Base-by-base conservation (phyloP, 169 alveolate species). In the Plasmodium knowlesi region DNA sequence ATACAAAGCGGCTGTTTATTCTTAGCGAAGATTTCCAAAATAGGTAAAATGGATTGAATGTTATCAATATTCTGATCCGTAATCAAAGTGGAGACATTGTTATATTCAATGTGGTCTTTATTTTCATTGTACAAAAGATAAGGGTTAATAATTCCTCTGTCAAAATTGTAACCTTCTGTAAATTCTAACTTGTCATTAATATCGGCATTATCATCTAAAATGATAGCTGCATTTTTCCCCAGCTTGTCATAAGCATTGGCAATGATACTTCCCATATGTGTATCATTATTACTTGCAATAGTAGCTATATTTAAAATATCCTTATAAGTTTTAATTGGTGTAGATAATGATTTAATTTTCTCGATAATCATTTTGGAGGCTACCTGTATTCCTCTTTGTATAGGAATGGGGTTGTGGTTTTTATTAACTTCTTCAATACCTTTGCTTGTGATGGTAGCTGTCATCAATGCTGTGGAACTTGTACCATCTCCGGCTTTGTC, bases 401-500 rank as follows among this genome's bases (percentile, higher is more conserved):
- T 89, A 2, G 98, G 98, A 28, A 97, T 96, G 0, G 98, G 98
- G 46, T 97, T 97, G 95, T 97, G 98, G 10, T 98, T 98, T 93
- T 96, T 82, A 93, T 97, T 97, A 34, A 97, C 98, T 92, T 97
- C 95, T 37, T 97, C 97, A 43, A 97, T 97, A 1, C 98, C 98
- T 95, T 96, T 95, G 74, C 93, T 94, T 41, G 97, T 97, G 4
- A 97, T 96, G 41, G 97, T 98, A 1, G 98, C 98, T 14, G 98
- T 97, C 83, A 98, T 96, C 67, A 97, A 92, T 1, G 98, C 96
- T n/a, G 99, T 97, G 37, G 98, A 96, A 1, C 98, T 97, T 3
- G 99, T 98, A 30, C 99, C 99, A 93, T 98, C 99, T 16, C 99
- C 99, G 5, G 99, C 98, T 81, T 97, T 95, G 84, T 98, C 98